phyloP scores from a whole-genome alignment of 768 basidiomycete genomes.

The Naganishia friedmannii region DNA sequence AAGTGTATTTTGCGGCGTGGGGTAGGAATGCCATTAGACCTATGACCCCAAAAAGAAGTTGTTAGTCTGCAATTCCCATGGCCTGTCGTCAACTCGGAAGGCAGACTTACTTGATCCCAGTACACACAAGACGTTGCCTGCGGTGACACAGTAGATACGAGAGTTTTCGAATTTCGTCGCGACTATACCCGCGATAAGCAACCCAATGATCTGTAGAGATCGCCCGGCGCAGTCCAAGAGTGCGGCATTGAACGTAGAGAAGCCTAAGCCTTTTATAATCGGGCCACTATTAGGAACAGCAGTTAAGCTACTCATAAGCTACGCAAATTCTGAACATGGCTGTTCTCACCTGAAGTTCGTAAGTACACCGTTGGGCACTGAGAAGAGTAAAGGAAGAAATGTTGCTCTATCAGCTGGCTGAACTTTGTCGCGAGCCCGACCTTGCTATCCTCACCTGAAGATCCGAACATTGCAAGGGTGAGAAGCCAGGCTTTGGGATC shows the following conservation, averaged over 20 bases:
- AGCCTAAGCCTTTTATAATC: slow-evolving; percentile 51
- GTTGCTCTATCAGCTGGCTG: too few species aligned
- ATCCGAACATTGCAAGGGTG: slow-evolving; percentile 50
- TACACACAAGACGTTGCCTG: slow-evolving; percentile 45
- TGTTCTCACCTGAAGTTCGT: slow-evolving; percentile 42
- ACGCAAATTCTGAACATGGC: too few species aligned
- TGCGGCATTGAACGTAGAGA: slow-evolving; percentile 47
- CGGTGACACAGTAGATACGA: slow-evolving; percentile 46
- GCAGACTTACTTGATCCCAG: slow-evolving; percentile 12
- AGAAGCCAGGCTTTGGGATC: slow-evolving; percentile 50
- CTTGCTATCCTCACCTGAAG: slow-evolving; percentile 5
- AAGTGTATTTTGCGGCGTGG: slow-evolving; percentile 39
- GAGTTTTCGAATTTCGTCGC: slow-evolving; percentile 47
- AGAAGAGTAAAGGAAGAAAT: slow-evolving; percentile 21
- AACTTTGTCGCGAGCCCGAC: not conserved
- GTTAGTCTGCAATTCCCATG: slow-evolving; percentile 8
- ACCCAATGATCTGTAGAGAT: slow-evolving; percentile 50
- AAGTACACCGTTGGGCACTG: slow-evolving; percentile 51
- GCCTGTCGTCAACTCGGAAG: not conserved
- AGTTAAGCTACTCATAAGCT: too few species aligned
- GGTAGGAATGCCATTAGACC: slow-evolving; percentile 51
- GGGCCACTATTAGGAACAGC: slow-evolving; percentile 31
- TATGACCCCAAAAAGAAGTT: slow-evolving; percentile 40
- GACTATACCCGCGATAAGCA: slow-evolving; percentile 50
- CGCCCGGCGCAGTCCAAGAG: slow-evolving; percentile 51